Conservation (phyloP, 2,329 filamentous ascomycete species). For the Ophiocordyceps australis region DNA sequence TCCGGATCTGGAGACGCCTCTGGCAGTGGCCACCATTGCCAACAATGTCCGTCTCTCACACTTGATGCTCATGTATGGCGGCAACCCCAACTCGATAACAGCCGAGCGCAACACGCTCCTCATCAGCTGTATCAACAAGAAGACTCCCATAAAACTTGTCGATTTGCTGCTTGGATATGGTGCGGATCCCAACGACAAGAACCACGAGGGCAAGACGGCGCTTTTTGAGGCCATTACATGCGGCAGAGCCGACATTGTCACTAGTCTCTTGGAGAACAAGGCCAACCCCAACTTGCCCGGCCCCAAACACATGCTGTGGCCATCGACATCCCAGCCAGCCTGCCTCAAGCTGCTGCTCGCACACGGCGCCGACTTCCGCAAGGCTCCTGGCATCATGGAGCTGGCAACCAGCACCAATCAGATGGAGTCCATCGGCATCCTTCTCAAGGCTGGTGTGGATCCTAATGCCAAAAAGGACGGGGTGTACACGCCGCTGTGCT, state of each 20-base stretch:
- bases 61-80: constrained; percentile 42
- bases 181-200: constrained; percentile 38
- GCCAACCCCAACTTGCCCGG: constrained; percentile 52
- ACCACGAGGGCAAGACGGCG: constrained; percentile 40
- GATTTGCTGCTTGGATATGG: constrained; percentile 43
- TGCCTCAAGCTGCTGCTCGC: constrained; percentile 39
- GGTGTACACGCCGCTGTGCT: constrained; percentile 49
- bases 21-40: constrained; percentile 28
- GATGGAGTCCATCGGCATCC: constrained; percentile 37
- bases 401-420: constrained; percentile 45
- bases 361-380: constrained; percentile 40
- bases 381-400: constrained; percentile 45
- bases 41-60: constrained; percentile 38
- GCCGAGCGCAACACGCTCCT: constrained; percentile 41
- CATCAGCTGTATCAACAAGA: constrained; percentile 40
- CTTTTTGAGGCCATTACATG: constrained; percentile 42
- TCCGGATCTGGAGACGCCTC: constrained; percentile 32
- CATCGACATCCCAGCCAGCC: constrained; percentile 36
- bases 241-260: constrained; percentile 37
- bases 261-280: constrained; percentile 28
- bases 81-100: constrained; percentile 33
- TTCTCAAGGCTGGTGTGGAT: constrained; percentile 39
- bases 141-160: constrained; percentile 31
- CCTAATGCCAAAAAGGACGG: constrained; percentile 46
- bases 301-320: constrained; percentile 52